Evolutionary conservation across 306 rosid genomes (phyloP).

Genomic region (Vigna hirtella): DNA sequence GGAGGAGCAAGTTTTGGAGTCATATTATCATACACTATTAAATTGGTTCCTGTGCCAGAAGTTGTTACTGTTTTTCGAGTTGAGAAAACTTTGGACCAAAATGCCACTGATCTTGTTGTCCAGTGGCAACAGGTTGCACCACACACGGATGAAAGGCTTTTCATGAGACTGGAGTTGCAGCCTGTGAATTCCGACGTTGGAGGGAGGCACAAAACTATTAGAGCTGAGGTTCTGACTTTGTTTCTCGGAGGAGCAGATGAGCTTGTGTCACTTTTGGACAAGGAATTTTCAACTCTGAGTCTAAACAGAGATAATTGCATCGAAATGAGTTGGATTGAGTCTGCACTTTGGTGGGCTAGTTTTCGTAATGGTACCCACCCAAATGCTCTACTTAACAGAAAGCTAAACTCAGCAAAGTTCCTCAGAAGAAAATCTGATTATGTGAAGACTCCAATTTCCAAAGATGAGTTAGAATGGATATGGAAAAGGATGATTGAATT

Average conservation of each 20-base stretch:
- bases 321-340: constrained; percentile 13
- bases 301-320: constrained; percentile 1
- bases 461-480: not conserved
- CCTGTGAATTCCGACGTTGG: not conserved
- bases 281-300: not conserved
- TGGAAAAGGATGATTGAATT: constrained; percentile 10
- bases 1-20: constrained; percentile 42
- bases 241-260: constrained; percentile 2
- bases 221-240: not conserved
- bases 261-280: not conserved
- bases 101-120: constrained; percentile 13
- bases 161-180: constrained; percentile 6
- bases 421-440: constrained; percentile 7
- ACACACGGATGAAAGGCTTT: constrained; percentile 16
- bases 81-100: not conserved
- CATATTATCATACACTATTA: constrained; percentile 25
- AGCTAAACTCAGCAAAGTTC: not conserved
- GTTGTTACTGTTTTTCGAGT: not conserved
- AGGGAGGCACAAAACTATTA: not conserved
- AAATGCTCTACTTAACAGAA: not conserved
- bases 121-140: constrained; percentile 45
- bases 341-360: not conserved
- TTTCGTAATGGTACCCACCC: not conserved
- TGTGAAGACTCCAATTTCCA: not conserved
- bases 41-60: constrained; percentile 12